Evolutionary conservation across 768 basidiomycete species (phyloP).

Genomic region (Pulveroboletus sp.): DNA sequence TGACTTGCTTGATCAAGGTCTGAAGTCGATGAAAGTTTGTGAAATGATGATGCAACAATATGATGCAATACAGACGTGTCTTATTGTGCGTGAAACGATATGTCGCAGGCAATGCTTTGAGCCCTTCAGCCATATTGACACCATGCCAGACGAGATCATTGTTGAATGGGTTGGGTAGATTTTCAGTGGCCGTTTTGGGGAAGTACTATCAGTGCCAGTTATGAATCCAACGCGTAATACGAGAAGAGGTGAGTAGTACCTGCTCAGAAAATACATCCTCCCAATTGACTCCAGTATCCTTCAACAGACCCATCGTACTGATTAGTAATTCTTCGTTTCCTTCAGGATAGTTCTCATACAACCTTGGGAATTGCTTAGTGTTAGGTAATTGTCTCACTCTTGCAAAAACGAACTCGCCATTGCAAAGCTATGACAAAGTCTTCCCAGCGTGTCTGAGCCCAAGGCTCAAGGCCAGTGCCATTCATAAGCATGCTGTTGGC

Average conservation of each 20-base stretch:
- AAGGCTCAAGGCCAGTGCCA: slow-evolving; percentile 51
- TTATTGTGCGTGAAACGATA: slow-evolving; percentile 52
- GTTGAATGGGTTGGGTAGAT: slow-evolving; percentile 44
- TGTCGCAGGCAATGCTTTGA: slow-evolving; percentile 53
- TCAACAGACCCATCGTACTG: background rate
- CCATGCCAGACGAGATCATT: slow-evolving; percentile 50
- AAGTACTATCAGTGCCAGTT: background rate
- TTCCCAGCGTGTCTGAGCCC: slow-evolving; percentile 56
- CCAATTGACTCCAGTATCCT: background rate
- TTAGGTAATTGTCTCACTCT: background rate
- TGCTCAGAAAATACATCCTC: background rate
- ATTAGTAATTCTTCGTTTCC: background rate
- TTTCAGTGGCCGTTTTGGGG: background rate
- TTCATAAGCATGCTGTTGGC: slow-evolving; percentile 54
- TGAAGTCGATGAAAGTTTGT: slow-evolving; percentile 17
- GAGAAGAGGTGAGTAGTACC: background rate
- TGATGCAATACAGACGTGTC: slow-evolving; percentile 36
- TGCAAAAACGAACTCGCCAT: slow-evolving; percentile 38
- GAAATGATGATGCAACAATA: background rate
- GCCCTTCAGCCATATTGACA: slow-evolving; percentile 56
- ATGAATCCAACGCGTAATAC: background rate
- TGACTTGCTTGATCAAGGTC: slow-evolving; percentile 39
- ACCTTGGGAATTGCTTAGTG: background rate
- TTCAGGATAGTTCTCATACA: slow-evolving; percentile 3
- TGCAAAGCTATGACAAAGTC: slow-evolving; percentile 56